Evolutionary conservation across 2,329 filamentous ascomycete species (phyloP), one percentile per base, ranked within the genome.

Genomic region (Claviceps monticola): DNA sequence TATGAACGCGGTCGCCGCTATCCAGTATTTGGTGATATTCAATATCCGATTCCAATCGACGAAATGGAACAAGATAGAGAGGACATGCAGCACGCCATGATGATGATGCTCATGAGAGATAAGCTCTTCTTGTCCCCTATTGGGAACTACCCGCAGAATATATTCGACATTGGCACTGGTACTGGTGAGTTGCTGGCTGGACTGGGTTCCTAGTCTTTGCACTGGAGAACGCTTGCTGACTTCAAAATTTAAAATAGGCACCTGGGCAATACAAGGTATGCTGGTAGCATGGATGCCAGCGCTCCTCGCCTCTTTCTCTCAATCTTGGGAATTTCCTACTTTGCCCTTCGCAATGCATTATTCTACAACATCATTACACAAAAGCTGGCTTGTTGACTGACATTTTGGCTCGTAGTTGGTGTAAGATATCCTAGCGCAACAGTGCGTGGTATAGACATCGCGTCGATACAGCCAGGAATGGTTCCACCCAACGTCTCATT

Each of bases 41-140:
- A 60, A 8, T 70, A 68, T 50, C 64, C 66, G 1, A 60, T 69
- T 19, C 66, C 67, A 19, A 69, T 70, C 55, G 65, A 69, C 54
- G 65, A 68, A 16, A 44, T 55, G 6, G 69, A 71, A 56, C 67
- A 70, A 54, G 59, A 63, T 14, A 61, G 68, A 11, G 64, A 71
- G 61, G 64, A 67, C 56, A 68, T 67, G 60, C 64, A 68, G 55
- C 68, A 72, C 53, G 64, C 68, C 48, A 66, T 68, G 61, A 54
- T 65, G 13, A 56, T 71, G 51, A 56, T 60, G 42, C 48, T 68
- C 38, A 62, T 62, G 8, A 60, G 64, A 16, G 66, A 66, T 4
- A 60, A 61, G 39, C 62, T 74, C 8, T 68, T 70, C 54, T 65
- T 68, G 48, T 65, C 71, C 5, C 72, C 71, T 1, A 60, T 76